These are phyloP conservation scores for Cytospora piceae DNA, from an alignment of 2,329 filamentous ascomycete species.

Conservation along the genomic window DNA sequence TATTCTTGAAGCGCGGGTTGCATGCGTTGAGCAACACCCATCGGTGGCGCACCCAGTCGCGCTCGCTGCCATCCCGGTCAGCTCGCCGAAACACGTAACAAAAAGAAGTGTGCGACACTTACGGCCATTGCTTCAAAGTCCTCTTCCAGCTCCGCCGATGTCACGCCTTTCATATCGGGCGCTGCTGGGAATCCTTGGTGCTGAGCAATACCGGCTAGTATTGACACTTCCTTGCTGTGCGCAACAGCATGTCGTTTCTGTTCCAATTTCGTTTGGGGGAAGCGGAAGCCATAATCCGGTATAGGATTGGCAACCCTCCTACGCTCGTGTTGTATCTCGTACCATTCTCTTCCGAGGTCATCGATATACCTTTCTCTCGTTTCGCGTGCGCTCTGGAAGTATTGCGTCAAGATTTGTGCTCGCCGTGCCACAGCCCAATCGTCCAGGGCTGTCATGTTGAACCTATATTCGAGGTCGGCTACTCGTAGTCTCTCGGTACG, in stretches of 20 bases:
- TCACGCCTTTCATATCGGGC: conserved; percentile 78
- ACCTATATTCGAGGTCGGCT: conserved; percentile 73
- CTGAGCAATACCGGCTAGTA: conserved; percentile 88
- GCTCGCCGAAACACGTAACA: conserved; percentile 5
- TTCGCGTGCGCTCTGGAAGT: conserved; percentile 84
- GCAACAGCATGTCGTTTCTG: conserved; percentile 84
- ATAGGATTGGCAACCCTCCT: conserved; percentile 70
- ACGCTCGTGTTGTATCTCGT: conserved; percentile 88
- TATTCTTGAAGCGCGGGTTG: conserved; percentile 51
- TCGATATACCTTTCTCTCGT: conserved; percentile 80
- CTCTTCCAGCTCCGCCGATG: conserved; percentile 75
- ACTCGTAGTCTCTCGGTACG: conserved; percentile 78
- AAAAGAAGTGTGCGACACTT: conserved; percentile 44
- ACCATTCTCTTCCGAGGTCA: conserved; percentile 84
- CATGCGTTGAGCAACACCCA: conserved; percentile 38
- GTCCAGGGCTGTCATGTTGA: conserved; percentile 73
- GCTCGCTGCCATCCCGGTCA: conserved; percentile 36
- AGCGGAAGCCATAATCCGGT: conserved; percentile 80
- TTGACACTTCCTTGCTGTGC: conserved; percentile 93
- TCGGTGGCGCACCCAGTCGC: conserved; percentile 40
- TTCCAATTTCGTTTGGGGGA: conserved; percentile 75
- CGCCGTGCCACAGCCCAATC: conserved; percentile 79
- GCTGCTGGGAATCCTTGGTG: conserved; percentile 95
- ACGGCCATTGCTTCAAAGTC: conserved; percentile 91
- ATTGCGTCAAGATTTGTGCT: conserved; percentile 86